phyloP scores from a whole-genome alignment of 805 yeast species.

The Starmerella powellii region DNA sequence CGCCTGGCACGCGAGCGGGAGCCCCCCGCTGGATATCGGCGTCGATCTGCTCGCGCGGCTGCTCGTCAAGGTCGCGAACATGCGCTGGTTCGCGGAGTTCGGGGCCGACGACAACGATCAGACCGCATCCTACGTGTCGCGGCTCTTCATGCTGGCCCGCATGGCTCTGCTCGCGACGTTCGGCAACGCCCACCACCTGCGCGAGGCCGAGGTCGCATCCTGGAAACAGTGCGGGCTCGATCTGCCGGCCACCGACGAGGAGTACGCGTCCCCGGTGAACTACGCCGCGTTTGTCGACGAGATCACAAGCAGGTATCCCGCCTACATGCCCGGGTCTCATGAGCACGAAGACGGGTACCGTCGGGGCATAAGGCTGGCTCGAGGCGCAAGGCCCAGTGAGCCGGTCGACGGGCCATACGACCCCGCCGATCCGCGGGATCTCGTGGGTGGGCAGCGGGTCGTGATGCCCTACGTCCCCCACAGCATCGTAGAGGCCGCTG shows the following conservation, averaged over 20 bases:
- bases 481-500: constrained; percentile 70
- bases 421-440: constrained; percentile 14
- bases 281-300: constrained; percentile 72
- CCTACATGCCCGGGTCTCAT: constrained; percentile 44
- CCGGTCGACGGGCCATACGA: background rate
- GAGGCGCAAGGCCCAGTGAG: no score
- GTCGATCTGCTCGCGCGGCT: constrained; percentile 8
- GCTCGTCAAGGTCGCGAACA: constrained; percentile 10
- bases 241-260: constrained; percentile 19
- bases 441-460: constrained; percentile 4
- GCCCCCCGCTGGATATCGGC: constrained; percentile 7
- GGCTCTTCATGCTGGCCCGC: constrained; percentile 12
- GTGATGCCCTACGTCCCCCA: constrained; percentile 40
- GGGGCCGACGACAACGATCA: constrained; percentile 3
- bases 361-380: constrained; percentile 34
- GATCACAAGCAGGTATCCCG: constrained; percentile 47
- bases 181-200: constrained; percentile 41
- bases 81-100: constrained; percentile 18
- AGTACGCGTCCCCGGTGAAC: constrained; percentile 63
- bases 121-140: background rate
- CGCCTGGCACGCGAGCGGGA: background rate
- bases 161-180: constrained; percentile 36
- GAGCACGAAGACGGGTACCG: constrained; percentile 35
- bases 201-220: constrained; percentile 38
- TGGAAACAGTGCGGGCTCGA: constrained; percentile 33